phyloP scores from a whole-genome alignment of 805 yeast genomes.

The Jamesozyma hellenica region DNA sequence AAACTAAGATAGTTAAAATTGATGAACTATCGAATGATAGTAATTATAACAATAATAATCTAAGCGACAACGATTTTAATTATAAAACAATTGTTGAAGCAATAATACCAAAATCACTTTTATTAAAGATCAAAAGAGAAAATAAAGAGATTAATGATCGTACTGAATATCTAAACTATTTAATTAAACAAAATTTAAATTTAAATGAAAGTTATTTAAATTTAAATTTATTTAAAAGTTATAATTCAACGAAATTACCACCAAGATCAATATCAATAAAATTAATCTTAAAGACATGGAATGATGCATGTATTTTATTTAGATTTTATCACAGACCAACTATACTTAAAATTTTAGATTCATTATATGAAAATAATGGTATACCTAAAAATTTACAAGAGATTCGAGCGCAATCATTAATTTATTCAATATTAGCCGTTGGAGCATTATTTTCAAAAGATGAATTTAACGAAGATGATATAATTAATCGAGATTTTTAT shows the following conservation, averaged over 20 bases:
- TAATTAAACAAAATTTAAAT: constrained; percentile 1
- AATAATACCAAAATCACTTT: constrained; percentile 3
- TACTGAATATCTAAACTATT: constrained; percentile 2
- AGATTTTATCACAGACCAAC: constrained; percentile 82
- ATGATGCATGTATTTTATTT: constrained; percentile 74
- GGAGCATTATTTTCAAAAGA: constrained; percentile 68
- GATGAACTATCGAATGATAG: not conserved
- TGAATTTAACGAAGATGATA: constrained; percentile 31
- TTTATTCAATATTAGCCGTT: constrained; percentile 80
- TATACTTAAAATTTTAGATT: constrained; percentile 60
- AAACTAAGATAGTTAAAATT: not conserved
- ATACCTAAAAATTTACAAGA: constrained; percentile 53
- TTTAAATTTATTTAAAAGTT: not conserved
- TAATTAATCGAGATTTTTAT: constrained; percentile 23
- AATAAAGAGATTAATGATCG: constrained; percentile 1
- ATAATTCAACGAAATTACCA: constrained; percentile 37
- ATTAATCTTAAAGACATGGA: constrained; percentile 70
- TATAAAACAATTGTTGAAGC: constrained; percentile 5
- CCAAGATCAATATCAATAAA: constrained; percentile 62
- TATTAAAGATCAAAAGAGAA: constrained; percentile 2
- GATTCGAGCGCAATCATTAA: constrained; percentile 63
- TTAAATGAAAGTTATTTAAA: not conserved
- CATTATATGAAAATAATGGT: constrained; percentile 62
- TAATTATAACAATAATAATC: not conserved
- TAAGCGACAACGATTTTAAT: not conserved